Evolutionary conservation across 768 basidiomycete genomes (phyloP).

Genomic region (Epithele typhae): DNA sequence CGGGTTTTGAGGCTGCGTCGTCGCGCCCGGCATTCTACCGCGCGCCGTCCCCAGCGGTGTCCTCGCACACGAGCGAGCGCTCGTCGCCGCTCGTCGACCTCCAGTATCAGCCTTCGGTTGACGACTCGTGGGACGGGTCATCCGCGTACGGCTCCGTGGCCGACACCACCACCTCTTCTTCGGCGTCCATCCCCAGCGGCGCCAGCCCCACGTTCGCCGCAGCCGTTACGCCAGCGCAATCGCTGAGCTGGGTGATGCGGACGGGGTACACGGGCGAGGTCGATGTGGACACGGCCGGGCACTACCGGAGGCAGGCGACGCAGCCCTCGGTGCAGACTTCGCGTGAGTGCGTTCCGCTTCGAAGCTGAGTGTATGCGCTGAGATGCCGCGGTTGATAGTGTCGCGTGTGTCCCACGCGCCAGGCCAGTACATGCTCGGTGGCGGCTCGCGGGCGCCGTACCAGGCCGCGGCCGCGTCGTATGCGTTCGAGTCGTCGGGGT

Average conservation of each 20-base stretch:
- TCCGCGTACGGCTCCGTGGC: constrained; percentile 5
- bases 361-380: too few species aligned
- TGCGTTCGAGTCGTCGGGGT: constrained; percentile 4
- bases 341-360: not conserved
- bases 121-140: constrained; percentile 9
- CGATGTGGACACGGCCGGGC: constrained; percentile 1
- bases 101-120: not conserved
- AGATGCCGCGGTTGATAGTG: constrained; percentile 8
- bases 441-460: not conserved
- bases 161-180: constrained; percentile 1
- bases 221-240: constrained; percentile 21
- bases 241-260: constrained; percentile 13
- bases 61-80: not conserved
- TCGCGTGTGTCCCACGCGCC: constrained; percentile 12
- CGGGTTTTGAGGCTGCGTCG: too few species aligned
- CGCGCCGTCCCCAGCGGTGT: too few species aligned
- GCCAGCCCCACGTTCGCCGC: constrained; percentile 13
- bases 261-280: constrained; percentile 1
- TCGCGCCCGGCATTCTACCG: too few species aligned
- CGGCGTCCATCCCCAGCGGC: not conserved
- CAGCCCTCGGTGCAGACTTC: constrained; percentile 1
- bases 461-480: constrained; percentile 3
- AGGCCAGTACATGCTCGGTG: constrained; percentile 2
- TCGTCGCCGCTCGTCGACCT: constrained; percentile 7
- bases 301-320: constrained; percentile 5